Evolutionary conservation across 495 filamentous ascomycete genomes (phyloP), one percentile per base, ranked within the genome.

Genomic region (Astrocystis sublimbata): DNA sequence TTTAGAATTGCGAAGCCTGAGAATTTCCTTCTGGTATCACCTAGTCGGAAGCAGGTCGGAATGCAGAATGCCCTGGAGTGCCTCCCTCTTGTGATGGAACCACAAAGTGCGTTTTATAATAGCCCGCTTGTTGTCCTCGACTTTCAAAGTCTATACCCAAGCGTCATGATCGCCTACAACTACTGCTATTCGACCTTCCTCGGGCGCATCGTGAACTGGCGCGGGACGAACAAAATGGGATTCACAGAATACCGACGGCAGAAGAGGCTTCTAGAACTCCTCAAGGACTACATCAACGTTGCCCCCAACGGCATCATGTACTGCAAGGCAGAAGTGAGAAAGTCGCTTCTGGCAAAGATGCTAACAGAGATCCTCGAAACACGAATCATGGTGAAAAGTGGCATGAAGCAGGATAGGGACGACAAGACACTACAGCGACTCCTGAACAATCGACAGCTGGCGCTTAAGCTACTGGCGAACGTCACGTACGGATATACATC

Each of bases 161-260:
- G 92, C 69, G 87, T 98, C 49, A 98, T 98, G 92, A 97, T 98
- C 66, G 94, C 94, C 0, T 97, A 98, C 76, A 98, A 98, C 71
- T 97, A 97, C 75, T 98, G 94, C 78, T 98, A 98, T 73, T 98
- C 94, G 0, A 98, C 94, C 0, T 98, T 92, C 64, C 83, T 98
- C 7, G 94, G 94, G 3, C 86, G 94, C 49, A 85, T 93, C 31
- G 83, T 86, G 23, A 83, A 83, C 66, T 97, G 93, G 94, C 85
- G 91, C 26, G 92, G 92, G 15, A 86, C 85, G 49, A 93, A 94
- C 76, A 98, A 98, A 75, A 90, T 98, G 88, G 94, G 94, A 0
- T 96, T 98, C 67, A 82, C 85, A 40, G 87, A 97, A 58, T 97
- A 93, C 75, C 76, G 87, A 58, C 83, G 96, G 58, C 81, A 90